Evolutionary conservation across 768 basidiomycete genomes (phyloP).

Genomic region (Podaxis sp.): DNA sequence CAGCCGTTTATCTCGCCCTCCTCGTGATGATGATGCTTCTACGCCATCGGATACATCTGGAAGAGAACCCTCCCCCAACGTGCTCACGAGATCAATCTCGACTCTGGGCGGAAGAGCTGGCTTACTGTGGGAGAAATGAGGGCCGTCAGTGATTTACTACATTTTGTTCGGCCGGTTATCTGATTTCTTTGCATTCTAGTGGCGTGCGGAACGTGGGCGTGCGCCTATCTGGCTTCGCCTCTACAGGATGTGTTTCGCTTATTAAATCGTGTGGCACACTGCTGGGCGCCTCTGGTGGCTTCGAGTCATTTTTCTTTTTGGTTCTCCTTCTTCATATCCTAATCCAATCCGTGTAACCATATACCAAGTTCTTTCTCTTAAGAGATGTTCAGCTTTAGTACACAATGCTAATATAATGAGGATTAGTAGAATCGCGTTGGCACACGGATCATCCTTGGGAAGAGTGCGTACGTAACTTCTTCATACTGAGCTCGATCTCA

Average conservation of each 20-base stretch:
- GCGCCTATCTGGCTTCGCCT: slow-evolving; percentile 33
- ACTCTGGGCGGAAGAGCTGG: slow-evolving; percentile 44
- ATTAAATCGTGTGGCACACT: slow-evolving; percentile 17
- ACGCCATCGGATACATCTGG: slow-evolving; percentile 32
- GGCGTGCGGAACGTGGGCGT: slow-evolving; percentile 31
- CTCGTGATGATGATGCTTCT: slow-evolving; percentile 39
- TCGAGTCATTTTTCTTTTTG: background rate
- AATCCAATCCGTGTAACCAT: background rate
- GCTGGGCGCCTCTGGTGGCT: too few relatives aligned
- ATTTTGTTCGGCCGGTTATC: background rate
- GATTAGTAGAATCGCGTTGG: background rate
- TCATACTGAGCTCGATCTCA: background rate
- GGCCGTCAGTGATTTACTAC: slow-evolving; percentile 20
- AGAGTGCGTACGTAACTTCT: background rate
- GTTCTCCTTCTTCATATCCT: background rate
- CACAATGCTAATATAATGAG: background rate
- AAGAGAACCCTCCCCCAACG: slow-evolving; percentile 34
- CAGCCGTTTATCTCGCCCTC: slow-evolving; percentile 35
- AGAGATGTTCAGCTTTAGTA: background rate
- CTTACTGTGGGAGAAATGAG: slow-evolving; percentile 41
- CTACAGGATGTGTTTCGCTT: slow-evolving; percentile 37
- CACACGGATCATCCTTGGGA: background rate
- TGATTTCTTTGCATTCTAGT: slow-evolving; percentile 18
- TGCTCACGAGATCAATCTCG: slow-evolving; percentile 36
- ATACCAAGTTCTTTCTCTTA: background rate